Evolutionary conservation across 2,329 filamentous ascomycete species (phyloP).

Genomic region (Claviceps fusiformis): DNA sequence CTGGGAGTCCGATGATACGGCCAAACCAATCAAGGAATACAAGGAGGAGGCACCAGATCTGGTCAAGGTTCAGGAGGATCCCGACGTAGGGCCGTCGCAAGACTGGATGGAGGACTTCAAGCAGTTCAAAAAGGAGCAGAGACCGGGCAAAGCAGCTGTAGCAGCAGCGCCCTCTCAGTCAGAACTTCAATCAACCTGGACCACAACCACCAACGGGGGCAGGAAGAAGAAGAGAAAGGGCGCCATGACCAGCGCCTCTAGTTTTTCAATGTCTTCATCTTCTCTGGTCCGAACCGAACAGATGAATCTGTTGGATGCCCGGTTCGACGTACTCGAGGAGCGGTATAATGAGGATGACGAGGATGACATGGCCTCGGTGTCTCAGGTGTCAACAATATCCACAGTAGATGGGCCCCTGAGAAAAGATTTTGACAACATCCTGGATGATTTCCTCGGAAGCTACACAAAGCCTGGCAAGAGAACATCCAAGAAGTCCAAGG

Average conservation of each 20-base stretch:
- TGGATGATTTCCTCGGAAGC: conserved; percentile 81
- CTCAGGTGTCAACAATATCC: conserved; percentile 48
- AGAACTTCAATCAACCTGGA: conserved; percentile 57
- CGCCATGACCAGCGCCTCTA: conserved; percentile 73
- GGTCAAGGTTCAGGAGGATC: conserved; percentile 30
- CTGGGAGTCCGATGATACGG: conserved; percentile 91
- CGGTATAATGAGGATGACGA: conserved; percentile 44
- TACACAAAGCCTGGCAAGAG: conserved; percentile 62
- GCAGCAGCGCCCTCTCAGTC: conserved; percentile 33
- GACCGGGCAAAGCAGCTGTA: conserved; percentile 24
- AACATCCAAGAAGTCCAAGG: conserved; percentile 64
- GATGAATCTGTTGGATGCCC: conserved; percentile 68
- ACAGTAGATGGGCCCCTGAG: conserved; percentile 56
- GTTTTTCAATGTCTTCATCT: conserved; percentile 85
- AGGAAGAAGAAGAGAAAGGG: conserved; percentile 91
- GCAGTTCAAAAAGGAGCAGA: conserved; percentile 79
- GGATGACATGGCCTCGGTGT: conserved; percentile 41
- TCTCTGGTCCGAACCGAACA: conserved; percentile 79
- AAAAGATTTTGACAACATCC: conserved; percentile 72
- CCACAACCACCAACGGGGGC: conserved; percentile 65
- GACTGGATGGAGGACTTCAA: conserved; percentile 89
- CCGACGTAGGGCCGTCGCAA: conserved; percentile 52
- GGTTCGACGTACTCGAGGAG: conserved; percentile 86
- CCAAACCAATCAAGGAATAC: conserved; percentile 54
- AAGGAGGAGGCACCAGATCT: conserved; percentile 35